Percentiles rank a stretch among this genome's conserved stretches.
These are phyloP conservation scores for Pterocarpus macrocarpus DNA, from an alignment of 306 rosid genomes.

Conservation along the genomic window DNA sequence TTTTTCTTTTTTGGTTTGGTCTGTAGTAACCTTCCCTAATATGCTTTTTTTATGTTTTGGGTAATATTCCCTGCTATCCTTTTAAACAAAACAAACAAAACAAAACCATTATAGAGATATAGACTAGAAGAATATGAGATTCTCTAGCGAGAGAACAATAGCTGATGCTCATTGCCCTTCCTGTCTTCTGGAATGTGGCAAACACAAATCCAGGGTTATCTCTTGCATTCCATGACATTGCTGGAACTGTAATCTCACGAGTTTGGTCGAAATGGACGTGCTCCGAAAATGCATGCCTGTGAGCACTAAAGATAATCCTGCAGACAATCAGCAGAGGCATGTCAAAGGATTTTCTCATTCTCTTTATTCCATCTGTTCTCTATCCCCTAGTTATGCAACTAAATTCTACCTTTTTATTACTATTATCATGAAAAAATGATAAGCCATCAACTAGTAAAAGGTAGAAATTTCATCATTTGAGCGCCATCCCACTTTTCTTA, in stretches of 20 bases:
- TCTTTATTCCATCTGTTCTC: not conserved
- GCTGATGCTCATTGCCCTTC: constrained; percentile 62
- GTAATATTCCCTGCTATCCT: constrained; percentile 21
- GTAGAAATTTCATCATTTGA: constrained; percentile 11
- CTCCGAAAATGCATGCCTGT: constrained; percentile 55
- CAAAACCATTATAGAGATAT: constrained; percentile 51
- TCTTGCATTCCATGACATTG: constrained; percentile 79
- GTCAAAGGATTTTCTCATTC: constrained; percentile 1
- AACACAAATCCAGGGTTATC: constrained; percentile 78
- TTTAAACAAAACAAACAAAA: constrained; percentile 51
- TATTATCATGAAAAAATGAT: not conserved
- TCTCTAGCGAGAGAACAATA: constrained; percentile 76
- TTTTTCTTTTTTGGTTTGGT: not conserved
- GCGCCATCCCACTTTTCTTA: not conserved
- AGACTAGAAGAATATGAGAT: constrained; percentile 58
- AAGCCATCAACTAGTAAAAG: constrained; percentile 5
- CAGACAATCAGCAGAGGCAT: constrained; percentile 33
- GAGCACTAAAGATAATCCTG: constrained; percentile 78
- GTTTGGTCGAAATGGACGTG: constrained; percentile 64
- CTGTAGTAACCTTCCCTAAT: not conserved
- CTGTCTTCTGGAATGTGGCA: constrained; percentile 65
- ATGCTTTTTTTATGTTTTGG: not conserved
- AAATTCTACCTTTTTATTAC: not conserved
- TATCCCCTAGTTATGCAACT: not conserved
- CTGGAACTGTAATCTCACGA: constrained; percentile 70